These are phyloP conservation scores for Calonectria multiphialidica DNA, from an alignment of 2,329 filamentous ascomycete genomes.

Conservation along the genomic window DNA sequence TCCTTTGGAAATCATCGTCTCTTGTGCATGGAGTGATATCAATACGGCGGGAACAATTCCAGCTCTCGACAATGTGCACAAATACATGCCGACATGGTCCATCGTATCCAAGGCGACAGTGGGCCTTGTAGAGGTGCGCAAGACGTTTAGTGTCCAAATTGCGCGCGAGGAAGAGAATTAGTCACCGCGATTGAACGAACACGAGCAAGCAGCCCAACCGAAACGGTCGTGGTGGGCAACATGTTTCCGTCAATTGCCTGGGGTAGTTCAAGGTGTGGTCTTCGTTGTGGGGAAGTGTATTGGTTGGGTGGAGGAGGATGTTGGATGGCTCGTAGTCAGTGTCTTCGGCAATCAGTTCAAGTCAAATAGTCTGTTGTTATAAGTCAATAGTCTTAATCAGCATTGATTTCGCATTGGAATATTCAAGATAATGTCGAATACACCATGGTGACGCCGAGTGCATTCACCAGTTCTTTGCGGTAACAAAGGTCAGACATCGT, in stretches of 20 bases:
- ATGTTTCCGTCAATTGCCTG: background rate
- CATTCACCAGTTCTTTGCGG: no score
- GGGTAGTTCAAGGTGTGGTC: background rate
- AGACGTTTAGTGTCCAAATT: slow-evolving; percentile 58
- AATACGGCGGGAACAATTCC: slow-evolving; percentile 81
- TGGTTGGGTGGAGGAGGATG: background rate
- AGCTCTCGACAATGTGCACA: slow-evolving; percentile 82
- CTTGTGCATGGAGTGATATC: slow-evolving; percentile 90
- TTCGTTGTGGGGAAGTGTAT: background rate
- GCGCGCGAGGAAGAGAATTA: background rate
- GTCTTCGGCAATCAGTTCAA: background rate
- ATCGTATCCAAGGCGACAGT: slow-evolving; percentile 80
- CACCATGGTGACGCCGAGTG: no score
- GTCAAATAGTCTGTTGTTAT: background rate
- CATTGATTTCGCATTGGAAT: background rate
- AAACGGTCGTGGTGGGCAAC: background rate
- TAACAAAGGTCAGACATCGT: no score
- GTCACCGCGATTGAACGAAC: background rate
- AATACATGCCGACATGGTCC: slow-evolving; percentile 85
- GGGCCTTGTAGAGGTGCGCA: slow-evolving; percentile 85
- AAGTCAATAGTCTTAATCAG: slow-evolving; percentile 20
- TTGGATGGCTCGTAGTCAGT: background rate
- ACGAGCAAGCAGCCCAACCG: background rate
- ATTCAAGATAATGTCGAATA: background rate
- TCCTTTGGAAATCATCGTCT: slow-evolving; percentile 71